A percentile compares a stretch with the other conserved stretches of the same genome.
phyloP scores from a whole-genome alignment of 495 filamentous ascomycete genomes.

The Hypoxylon perforatum region DNA sequence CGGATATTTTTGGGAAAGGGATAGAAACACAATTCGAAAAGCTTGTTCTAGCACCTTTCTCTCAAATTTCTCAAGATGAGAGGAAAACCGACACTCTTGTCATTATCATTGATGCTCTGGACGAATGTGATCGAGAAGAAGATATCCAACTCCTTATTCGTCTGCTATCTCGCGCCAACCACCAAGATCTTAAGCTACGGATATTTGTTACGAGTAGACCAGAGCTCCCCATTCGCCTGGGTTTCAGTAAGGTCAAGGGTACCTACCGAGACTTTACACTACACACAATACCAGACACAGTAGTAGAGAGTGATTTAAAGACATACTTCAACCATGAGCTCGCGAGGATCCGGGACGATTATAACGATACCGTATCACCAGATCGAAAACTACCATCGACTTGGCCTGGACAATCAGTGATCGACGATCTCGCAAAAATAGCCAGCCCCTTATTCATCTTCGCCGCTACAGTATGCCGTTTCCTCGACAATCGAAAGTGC shows the following conservation, averaged over 20 bases:
- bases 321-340: slow-evolving; percentile 45
- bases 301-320: slow-evolving; percentile 52
- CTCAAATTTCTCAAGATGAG: slow-evolving; percentile 3
- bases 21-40: slow-evolving; percentile 60
- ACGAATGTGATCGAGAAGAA: slow-evolving; percentile 59
- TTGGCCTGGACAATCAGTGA: slow-evolving; percentile 55
- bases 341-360: slow-evolving; percentile 30
- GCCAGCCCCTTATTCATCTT: slow-evolving; percentile 60
- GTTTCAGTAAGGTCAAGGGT: slow-evolving; percentile 42
- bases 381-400: slow-evolving; percentile 19
- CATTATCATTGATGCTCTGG: slow-evolving; percentile 65
- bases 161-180: slow-evolving; percentile 38
- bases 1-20: slow-evolving; percentile 51
- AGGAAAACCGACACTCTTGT: slow-evolving; percentile 26
- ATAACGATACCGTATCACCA: slow-evolving; percentile 27
- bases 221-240: slow-evolving; percentile 55
- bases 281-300: slow-evolving; percentile 42
- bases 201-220: slow-evolving; percentile 56
- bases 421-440: slow-evolving; percentile 48
- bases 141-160: slow-evolving; percentile 53
- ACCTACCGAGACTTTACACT: slow-evolving; percentile 46
- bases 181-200: slow-evolving; percentile 1
- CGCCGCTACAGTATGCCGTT: slow-evolving; percentile 56
- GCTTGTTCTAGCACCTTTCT: slow-evolving; percentile 58
- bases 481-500: slow-evolving; percentile 19